Base-by-base conservation (phyloP, 106 monocot genomes). In the Allium cepa region DNA sequence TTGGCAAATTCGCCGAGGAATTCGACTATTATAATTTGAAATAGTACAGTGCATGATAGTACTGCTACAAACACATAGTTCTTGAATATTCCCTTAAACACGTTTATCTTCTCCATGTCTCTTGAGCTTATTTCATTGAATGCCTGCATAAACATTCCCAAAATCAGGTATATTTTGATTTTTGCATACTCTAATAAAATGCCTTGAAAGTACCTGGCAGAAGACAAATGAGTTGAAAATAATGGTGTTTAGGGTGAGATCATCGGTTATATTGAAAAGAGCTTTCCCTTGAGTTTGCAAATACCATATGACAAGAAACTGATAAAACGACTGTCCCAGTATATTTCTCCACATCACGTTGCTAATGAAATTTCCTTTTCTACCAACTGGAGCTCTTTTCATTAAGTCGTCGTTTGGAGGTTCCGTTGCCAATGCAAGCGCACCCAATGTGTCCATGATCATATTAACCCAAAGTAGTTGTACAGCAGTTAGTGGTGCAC, bases 121-220 rank as follows among this genome's bases (percentile, higher is more conserved):
- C 95, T 86, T 8, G 85, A 91, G 70, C 91, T 96, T 53, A 96
- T 88, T 69, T 96, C 95, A 67, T 96, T 96, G 60, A 96, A 92
- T 11, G 92, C 79, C 95, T 96, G 75, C 45, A 76, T 27, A 4
- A 56, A 72, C 11, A 79, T 56, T 7, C 16, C 36, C 36, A 36
- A 36, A 36, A 4, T 3, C 53, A 53, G 4, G 11, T 1, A 55
- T 12, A 55, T 12, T 15, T 12, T 12, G 15, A 15, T 55, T 55
- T 55, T 10, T 17, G 64, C 36, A 36, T 3, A 36, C 36, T 22
- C 0, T 36, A 36, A 36, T 4, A 36, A 36, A 36, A 64, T 47
- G 64, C 7, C 16, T 49, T 48, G 46, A 62, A 53, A 8, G 62
- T 83, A 87, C 87, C 83, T 87, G 87, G 57, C 87, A 87, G 69